Evolutionary conservation across 2,329 filamentous ascomycete genomes (phyloP), one percentile per base, ranked within the genome.

Genomic region (Sporothrix globosa): DNA sequence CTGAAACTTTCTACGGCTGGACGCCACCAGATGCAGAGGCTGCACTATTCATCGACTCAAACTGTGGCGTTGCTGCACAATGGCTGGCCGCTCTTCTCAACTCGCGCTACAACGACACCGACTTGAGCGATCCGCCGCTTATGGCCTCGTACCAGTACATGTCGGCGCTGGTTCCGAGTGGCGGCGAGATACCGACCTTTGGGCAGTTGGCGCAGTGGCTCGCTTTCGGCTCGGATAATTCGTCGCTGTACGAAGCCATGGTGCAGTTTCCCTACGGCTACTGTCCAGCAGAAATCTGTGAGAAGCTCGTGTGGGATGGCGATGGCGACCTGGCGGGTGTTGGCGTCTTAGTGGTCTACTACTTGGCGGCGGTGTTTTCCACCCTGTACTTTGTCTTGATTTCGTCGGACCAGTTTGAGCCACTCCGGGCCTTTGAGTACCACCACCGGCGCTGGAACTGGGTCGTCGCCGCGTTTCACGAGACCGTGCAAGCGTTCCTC

Each of bases 261-360:
- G 3, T 60, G 27, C 13, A 44, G 13, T 73, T 41, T 17, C 68
- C 72, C 7, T 53, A 44, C 17, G 3, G 24, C 1, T 27, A 39
- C 2, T 73, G 71, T n/a, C 7, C 56, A 3, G 11, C 1, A 2
- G 30, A 71, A 5, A 48, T 75, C 19, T 75, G 74, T 68, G 53
- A 68, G 61, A 68, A 69, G 6, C 65, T 75, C 6, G 60, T 68
- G 66, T 75, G 73, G 70, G 46, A 50, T 4, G 74, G 75, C 41
- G 74, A 76, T n/a, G 39, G 69, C 7, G 75, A 76, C 50, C 66
- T 74, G 19, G 73, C 73, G 10, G 74, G 74, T 4, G 69, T 72
- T 67, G 74, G 74, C 19, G 74, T 75, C 67, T 63, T 75, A 53
- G 61, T 75, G 2, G 72, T 73, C 4, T 75, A 74, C 66, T 75